Conservation (phyloP, 495 filamentous ascomycete species). For the Xylaria palmicola region DNA sequence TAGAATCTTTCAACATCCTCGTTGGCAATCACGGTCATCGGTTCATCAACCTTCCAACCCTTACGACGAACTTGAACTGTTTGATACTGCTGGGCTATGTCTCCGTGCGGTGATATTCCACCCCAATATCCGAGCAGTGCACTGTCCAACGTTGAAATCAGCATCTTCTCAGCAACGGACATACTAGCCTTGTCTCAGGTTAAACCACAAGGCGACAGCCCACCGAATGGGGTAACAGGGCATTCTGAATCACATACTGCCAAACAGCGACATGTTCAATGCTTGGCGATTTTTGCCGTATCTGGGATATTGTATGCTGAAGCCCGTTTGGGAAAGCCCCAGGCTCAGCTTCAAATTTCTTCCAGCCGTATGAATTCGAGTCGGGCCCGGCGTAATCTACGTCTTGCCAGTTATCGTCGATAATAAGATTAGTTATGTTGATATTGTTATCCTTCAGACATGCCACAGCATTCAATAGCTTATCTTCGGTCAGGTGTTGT, state of each 20-base stretch:
- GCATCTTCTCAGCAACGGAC: neutral
- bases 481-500: constrained; percentile 75
- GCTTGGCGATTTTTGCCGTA: constrained; percentile 66
- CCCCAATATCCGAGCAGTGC: constrained; percentile 96
- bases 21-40: constrained; percentile 69
- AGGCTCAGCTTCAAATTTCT: constrained; percentile 80
- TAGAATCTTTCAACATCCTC: constrained; percentile 76
- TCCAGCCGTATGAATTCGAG: constrained; percentile 56
- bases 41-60: constrained; percentile 54
- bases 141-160: neutral
- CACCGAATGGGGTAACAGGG: neutral
- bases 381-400: constrained; percentile 52
- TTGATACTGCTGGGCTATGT: constrained; percentile 74
- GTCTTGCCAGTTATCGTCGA: constrained; percentile 96
- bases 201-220: neutral
- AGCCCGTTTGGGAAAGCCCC: constrained; percentile 79
- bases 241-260: constrained; percentile 50
- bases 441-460: constrained; percentile 69
- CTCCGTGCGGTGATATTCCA: constrained; percentile 70
- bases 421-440: constrained; percentile 77
- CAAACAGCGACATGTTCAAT: constrained; percentile 89
- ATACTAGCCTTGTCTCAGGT: neutral
- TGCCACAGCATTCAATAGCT: constrained; percentile 72
- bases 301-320: constrained; percentile 61
- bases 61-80: constrained; percentile 61